Percentiles rank a stretch among this genome's conserved stretches.
Evolutionary conservation across 2,329 filamentous ascomycete species (phyloP).

Genomic region (Camptophora hylomeconis): DNA sequence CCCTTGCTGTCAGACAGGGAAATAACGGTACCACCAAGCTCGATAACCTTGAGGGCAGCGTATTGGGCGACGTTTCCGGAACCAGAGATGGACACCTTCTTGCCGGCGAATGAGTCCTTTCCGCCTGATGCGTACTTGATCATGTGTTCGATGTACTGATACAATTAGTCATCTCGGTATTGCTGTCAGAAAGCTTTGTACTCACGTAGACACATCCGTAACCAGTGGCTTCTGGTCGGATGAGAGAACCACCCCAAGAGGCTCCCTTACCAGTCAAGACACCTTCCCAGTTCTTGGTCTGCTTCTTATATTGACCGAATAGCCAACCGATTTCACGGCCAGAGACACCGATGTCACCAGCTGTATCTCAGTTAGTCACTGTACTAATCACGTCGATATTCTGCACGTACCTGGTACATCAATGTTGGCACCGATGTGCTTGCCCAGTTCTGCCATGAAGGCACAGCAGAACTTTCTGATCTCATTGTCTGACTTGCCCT

Average conservation of each 20-base stretch:
- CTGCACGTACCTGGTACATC: conserved; percentile 56
- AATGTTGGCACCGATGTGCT: conserved; percentile 91
- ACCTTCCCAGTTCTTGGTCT: conserved; percentile 86
- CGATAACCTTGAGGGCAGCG: conserved; percentile 88
- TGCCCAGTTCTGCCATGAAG: conserved; percentile 92
- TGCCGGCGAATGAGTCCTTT: conserved; percentile 74
- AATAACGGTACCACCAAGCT: conserved; percentile 84
- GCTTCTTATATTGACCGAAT: conserved; percentile 85
- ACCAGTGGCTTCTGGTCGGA: conserved; percentile 91
- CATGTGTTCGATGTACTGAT: conserved; percentile 80
- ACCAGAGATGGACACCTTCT: conserved; percentile 89
- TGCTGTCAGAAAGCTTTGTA: conserved; percentile 8
- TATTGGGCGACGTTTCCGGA: conserved; percentile 98
- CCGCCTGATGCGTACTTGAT: conserved; percentile 69
- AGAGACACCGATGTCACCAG: conserved; percentile 90
- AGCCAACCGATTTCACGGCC: conserved; percentile 87
- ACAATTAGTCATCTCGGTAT: conserved; percentile 5
- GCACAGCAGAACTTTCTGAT: conserved; percentile 92
- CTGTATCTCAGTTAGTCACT: conserved; percentile 25
- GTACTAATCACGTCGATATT: background rate
- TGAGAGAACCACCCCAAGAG: conserved; percentile 83
- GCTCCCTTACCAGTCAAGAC: conserved; percentile 92
- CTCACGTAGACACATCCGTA: conserved; percentile 83
- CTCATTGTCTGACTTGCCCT: conserved; percentile 94
- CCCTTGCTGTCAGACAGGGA: conserved; percentile 92